phyloP scores from a whole-genome alignment of 805 yeast species.

The Saccharomycopsis malanga region DNA sequence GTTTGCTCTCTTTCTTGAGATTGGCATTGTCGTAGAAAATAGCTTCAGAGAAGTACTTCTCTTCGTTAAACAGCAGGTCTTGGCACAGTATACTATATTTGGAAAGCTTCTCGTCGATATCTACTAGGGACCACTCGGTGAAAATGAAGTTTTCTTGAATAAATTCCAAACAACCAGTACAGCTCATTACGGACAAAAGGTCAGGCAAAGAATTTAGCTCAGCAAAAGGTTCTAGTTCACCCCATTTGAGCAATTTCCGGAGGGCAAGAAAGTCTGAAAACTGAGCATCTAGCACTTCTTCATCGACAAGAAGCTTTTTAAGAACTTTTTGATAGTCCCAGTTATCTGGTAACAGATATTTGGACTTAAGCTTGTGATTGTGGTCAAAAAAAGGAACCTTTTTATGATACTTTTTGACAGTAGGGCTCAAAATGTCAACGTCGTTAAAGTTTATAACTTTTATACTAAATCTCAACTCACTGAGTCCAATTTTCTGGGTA shows the following conservation, averaged over 20 bases:
- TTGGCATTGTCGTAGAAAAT: not conserved
- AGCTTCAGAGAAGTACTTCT: conserved; percentile 1
- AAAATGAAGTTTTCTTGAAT: conserved; percentile 8
- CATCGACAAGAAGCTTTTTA: not conserved
- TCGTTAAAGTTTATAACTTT: conserved; percentile 12
- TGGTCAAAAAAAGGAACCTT: too few species aligned
- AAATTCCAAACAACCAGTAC: conserved; percentile 2
- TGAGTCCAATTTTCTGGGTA: too few species aligned
- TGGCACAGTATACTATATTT: not conserved
- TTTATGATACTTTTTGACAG: not conserved
- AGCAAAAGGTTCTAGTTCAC: conserved; percentile 1
- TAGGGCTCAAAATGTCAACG: not conserved
- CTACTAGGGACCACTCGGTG: conserved; percentile 14
- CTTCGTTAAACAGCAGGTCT: not conserved
- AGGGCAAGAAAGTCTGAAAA: not conserved
- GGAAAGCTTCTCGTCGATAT: conserved; percentile 2
- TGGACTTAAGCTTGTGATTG: not conserved
- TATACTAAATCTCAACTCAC: conserved; percentile 4
- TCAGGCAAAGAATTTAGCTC: not conserved
- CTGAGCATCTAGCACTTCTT: not conserved
- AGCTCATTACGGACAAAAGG: not conserved
- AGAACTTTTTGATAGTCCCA: too few species aligned
- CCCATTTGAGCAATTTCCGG: conserved; percentile 3
- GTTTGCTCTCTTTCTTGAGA: not conserved
- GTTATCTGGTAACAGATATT: not conserved